Percentiles rank a stretch among this genome's conserved stretches.
phyloP scores from a whole-genome alignment of 495 filamentous ascomycete genomes.

The Daldinia grandis region DNA sequence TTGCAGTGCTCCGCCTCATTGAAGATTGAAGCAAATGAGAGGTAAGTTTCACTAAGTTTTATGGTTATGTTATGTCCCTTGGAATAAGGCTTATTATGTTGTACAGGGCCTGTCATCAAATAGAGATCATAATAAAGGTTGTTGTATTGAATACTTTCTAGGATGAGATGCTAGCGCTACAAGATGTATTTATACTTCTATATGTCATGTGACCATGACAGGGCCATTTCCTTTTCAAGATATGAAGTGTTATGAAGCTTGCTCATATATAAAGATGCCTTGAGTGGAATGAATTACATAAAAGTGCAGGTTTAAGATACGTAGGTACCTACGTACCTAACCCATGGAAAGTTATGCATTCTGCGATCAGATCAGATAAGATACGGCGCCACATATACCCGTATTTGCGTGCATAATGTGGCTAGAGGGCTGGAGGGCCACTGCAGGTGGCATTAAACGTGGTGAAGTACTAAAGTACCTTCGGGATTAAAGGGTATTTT shows the following conservation, averaged over 20 bases:
- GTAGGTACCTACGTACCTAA: not conserved
- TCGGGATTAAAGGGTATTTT: not conserved
- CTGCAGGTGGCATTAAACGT: not conserved
- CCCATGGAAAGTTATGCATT: not conserved
- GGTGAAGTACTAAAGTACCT: not conserved
- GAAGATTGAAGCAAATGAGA: not conserved
- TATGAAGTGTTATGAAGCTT: too few relatives aligned
- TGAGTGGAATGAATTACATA: too few relatives aligned
- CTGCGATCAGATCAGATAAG: slow-evolving; percentile 32
- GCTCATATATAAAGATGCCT: too few relatives aligned
- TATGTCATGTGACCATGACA: too few relatives aligned
- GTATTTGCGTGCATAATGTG: slow-evolving; percentile 20
- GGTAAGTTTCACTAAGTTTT: not conserved
- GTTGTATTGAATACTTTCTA: too few relatives aligned
- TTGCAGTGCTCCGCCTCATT: not conserved
- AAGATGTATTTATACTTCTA: too few relatives aligned
- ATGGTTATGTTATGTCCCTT: not conserved
- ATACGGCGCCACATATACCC: slow-evolving; percentile 20
- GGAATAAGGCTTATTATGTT: not conserved
- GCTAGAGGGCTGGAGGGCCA: slow-evolving; percentile 18
- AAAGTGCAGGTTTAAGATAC: not conserved
- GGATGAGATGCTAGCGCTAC: too few relatives aligned
- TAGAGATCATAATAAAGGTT: too few relatives aligned
- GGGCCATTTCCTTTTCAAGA: too few relatives aligned
- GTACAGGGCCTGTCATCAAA: too few relatives aligned